Evolutionary conservation across 352 stramenopile species (phyloP), one percentile per base, ranked within the genome.

Genomic region (Phytophthora pseudosyringae): DNA sequence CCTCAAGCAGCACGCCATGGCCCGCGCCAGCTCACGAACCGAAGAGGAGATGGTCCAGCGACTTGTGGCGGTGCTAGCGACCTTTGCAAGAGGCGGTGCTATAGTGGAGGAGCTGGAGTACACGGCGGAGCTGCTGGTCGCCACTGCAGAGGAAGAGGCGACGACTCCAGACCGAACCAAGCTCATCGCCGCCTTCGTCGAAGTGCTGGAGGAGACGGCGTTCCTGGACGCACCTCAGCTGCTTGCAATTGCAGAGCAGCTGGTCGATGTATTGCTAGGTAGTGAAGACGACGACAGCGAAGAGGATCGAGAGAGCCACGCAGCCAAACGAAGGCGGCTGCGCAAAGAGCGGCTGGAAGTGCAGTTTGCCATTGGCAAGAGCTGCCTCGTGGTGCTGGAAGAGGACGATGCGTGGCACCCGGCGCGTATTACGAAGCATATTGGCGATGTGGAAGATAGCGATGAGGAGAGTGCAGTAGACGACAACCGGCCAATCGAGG

Each of bases 381-480:
- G 48, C 25, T 92, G 86, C 21, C 62, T 93, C 18, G 86, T 76
- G 1, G 70, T 93, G 50, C 64, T 95, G 2, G 66, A 80, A 6
- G 84, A 93, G 51, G 88, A 95, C 48, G 64, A 81, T 18, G 72
- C 80, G 26, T 95, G 88, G 88, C 88, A 95, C 46, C 73, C 81
- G 1, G 88, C 81, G 11, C 69, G 72, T 11, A 89, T 95, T 41
- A 62, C 60, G 0, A 64, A 60, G 11, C 78, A 93, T 41, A 58
- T 88, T 46, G 25, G 53, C 5, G 57, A 65, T 18, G 18, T 16
- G 2, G 46, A 64, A 40, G 50, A 59, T 18, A 40, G 31, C 41
- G 55, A 68, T 0, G 45, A 64, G 0, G 63, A 62, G 1, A 59
- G 9, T 29, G 25, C 16, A n/a, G 28, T 25, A 3, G 25, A 48